Base-by-base conservation (phyloP, 1,139 yeast genomes). In the Citeromyces hawaiiensis region DNA sequence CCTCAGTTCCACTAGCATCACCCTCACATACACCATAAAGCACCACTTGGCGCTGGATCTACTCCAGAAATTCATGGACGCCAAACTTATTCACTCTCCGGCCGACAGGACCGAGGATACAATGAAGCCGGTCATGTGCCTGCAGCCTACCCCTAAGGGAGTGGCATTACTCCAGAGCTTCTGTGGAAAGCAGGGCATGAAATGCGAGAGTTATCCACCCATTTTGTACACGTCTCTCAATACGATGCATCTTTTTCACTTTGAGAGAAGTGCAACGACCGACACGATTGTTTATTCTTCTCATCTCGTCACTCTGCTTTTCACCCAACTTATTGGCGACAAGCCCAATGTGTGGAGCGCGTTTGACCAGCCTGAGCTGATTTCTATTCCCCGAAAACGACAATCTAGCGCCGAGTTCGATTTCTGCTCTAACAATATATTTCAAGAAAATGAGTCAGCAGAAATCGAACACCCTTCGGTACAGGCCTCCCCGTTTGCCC, bases 91-190 rank as follows among this genome's bases (percentile, higher is more conserved):
- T 9, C 95, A 87, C 52, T 72, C 77, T 18, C 96, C 95, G 0
- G 70, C 72, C 6, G 88, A 82, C 47, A 65, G 93, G 48, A 80
- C 93, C 0, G 54, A 77, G 40, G 48, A 55, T n/a, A 60, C 53
- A 37, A 66, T 77, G 2, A 68, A 68, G 41, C 57, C 51, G 2
- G 54, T 59, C 36, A 60, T 64, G 1, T 42, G 62, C 3, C 53
- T 87, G 30, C 97, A 88, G 51, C 94, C 96, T 4, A 86, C 97
- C 0, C 91, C 97, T 0, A 91, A 91, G 52, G 98, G 97, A 1
- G 73, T 86, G 4, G 77, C 87, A 0, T 54, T 86, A 0, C 57
- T 88, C 2, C 73, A 72, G 39, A 63, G 68, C 10, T 86, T 78
- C 53, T 76, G 81, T 45, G 61, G 63, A 39, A 68, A 63, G 36